Conservation (phyloP, 1,284 basidiomycete genomes). For the Pulchroboletus neoregius region DNA sequence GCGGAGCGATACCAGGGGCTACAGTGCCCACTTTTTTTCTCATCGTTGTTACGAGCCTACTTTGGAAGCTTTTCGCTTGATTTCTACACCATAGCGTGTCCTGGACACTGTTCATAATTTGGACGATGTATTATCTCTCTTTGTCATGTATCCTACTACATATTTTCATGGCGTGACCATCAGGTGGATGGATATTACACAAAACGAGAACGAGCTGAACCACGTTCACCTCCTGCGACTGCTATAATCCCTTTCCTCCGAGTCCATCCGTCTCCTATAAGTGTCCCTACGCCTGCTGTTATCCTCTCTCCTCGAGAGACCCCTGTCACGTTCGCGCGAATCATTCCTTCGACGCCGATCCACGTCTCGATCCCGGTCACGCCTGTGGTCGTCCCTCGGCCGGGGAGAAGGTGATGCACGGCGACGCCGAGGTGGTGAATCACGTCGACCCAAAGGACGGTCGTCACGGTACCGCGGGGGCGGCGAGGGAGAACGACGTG, state of each 20-base stretch:
- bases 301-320: conserved; percentile 11
- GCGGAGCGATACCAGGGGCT: conserved; percentile 30
- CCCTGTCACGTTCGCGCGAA: conserved; percentile 22
- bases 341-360: conserved; percentile 28
- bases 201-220: not conserved
- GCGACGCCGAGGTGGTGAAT: conserved; percentile 33
- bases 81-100: not conserved
- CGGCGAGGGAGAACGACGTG: conserved; percentile 35
- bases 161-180: too few relatives aligned
- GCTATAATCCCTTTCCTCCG: conserved; percentile 23
- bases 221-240: conserved; percentile 21
- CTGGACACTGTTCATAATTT: not conserved
- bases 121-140: conserved; percentile 8
- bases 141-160: not conserved
- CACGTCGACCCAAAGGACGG: conserved; percentile 25
- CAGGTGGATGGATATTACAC: not conserved
- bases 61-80: conserved; percentile 28
- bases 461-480: conserved; percentile 33
- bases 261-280: conserved; percentile 18
- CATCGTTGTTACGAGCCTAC: conserved; percentile 16
- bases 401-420: conserved; percentile 24
- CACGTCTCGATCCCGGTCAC: conserved; percentile 20
- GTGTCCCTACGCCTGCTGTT: conserved; percentile 16
- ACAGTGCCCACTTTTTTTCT: conserved; percentile 22
- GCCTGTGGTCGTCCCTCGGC: conserved; percentile 19